phyloP scores from a whole-genome alignment of 208 protist species.

The Trypanosoma lewisi region DNA sequence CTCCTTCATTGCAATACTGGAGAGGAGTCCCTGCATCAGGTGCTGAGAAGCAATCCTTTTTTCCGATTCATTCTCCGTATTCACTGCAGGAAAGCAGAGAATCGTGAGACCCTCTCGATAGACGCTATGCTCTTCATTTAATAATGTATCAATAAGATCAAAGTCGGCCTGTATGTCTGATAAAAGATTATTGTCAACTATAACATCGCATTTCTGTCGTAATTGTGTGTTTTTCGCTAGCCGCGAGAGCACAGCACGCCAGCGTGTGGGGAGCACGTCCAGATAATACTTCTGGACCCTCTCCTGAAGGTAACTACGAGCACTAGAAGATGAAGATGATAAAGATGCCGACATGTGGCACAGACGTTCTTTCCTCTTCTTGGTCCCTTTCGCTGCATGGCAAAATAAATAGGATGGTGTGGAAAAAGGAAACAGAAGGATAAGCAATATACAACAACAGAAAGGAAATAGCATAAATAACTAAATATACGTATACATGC shows the following conservation, averaged over 20 bases:
- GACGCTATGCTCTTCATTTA: slow-evolving; percentile 47
- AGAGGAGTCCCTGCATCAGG: slow-evolving; percentile 40
- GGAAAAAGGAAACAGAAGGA: slow-evolving; percentile 2
- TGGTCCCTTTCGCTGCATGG: background rate
- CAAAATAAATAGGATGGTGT: background rate
- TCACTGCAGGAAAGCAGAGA: background rate
- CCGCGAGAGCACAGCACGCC: slow-evolving; percentile 37
- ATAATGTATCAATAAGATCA: slow-evolving; percentile 29
- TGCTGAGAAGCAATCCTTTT: background rate
- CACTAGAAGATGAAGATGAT: background rate
- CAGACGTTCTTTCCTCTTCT: background rate
- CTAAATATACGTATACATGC: slow-evolving; percentile 1
- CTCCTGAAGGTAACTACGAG: slow-evolving; percentile 12
- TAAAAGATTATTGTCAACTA: background rate
- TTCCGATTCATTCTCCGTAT: background rate
- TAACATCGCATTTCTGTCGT: slow-evolving; percentile 11
- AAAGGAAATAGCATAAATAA: slow-evolving; percentile 3
- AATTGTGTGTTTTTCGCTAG: slow-evolving; percentile 42
- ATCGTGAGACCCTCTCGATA: slow-evolving; percentile 31
- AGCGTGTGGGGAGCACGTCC: slow-evolving; percentile 17
- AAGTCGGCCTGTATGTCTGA: slow-evolving; percentile 36
- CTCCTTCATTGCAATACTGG: slow-evolving; percentile 43
- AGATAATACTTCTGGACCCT: slow-evolving; percentile 14
- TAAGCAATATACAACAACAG: background rate
- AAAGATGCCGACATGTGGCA: background rate